phyloP scores from a whole-genome alignment of 2,329 filamentous ascomycete genomes.

The Trichoderma guizhouense region DNA sequence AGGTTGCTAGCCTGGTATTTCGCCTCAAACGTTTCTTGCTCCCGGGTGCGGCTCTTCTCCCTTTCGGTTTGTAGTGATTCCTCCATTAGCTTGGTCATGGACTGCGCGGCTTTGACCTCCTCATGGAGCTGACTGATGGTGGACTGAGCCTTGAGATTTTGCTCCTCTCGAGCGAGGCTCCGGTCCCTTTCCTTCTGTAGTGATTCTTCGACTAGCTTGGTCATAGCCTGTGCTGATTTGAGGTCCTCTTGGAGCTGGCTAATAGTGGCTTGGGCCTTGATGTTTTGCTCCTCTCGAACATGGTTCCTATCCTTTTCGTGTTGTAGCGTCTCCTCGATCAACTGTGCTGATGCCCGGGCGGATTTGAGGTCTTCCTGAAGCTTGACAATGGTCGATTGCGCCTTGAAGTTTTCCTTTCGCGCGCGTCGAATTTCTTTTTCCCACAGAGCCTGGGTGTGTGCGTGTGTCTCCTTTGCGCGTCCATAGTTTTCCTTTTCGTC shows the following conservation, averaged over 20 bases:
- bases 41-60: conserved; percentile 56
- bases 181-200: conserved; percentile 1
- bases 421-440: conserved; percentile 70
- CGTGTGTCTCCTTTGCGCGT: conserved; percentile 66
- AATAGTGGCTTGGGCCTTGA: conserved; percentile 65
- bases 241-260: conserved; percentile 71
- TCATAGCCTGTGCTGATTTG: conserved; percentile 54
- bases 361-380: conserved; percentile 71
- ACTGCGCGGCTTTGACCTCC: conserved; percentile 62
- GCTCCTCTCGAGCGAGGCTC: conserved; percentile 38
- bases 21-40: conserved; percentile 67
- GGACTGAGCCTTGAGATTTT: conserved; percentile 72
- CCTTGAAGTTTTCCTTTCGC: conserved; percentile 71
- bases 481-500: conserved; percentile 64
- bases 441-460: conserved; percentile 64
- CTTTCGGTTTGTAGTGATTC: conserved; percentile 61
- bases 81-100: conserved; percentile 52
- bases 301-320: conserved; percentile 61
- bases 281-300: conserved; percentile 65
- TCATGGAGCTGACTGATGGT: conserved; percentile 66
- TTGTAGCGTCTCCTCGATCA: conserved; percentile 57
- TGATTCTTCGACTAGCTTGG: conserved; percentile 64
- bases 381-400: conserved; percentile 66
- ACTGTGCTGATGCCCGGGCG: conserved; percentile 51
- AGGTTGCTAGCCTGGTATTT: conserved; percentile 62